Evolutionary conservation across 106 monocot genomes (phyloP), one percentile per base, ranked within the genome.

Genomic region (Posidonia australis): DNA sequence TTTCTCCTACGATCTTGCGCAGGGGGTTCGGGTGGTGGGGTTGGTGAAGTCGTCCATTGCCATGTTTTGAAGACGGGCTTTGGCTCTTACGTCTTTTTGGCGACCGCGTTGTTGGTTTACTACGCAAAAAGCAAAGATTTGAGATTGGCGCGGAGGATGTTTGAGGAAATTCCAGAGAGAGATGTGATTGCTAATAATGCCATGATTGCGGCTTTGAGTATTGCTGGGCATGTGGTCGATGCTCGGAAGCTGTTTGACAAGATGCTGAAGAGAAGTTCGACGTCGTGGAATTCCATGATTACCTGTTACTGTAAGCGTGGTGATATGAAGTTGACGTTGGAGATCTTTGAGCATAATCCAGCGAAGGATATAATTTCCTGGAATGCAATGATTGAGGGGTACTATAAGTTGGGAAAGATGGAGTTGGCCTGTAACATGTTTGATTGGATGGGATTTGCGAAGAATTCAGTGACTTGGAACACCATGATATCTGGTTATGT

Each of bases 311-410:
- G 78, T 51, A 83, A 67, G 76, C n/a, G 25, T 49, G 64, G 70
- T 13, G 72, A 78, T 27, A 16, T 83, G 47, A 44, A 17, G 22
- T 63, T 59, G 1, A 78, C 78, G 0, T 31, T 70, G 12, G 76
- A 76, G 28, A 30, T 81, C 1, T 83, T 83, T 67, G 76, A 81
- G 36, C 22, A 13, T 43, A 80, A 81, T 49, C 78, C 77, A 5
- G 49, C 70, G 11, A 81, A 76, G 62, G 81, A 81, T 54, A 46
- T 81, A 22, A 60, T 86, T 14, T 81, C 79, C 13, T 78, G 81
- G 85, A 86, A 86, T 71, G 67, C 85, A 1, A 76, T 81, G 66
- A 81, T 85, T 17, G 68, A 81, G 62, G 85, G 78, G 67, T 81
- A 81, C 45, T 86, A 78, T 51, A 81, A 86, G 65, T 21, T 55